A percentile compares a stretch with the other conserved stretches of the same genome.
Conservation (phyloP, 164 flowering plant genomes). For the Nelumbo lutea region DNA sequence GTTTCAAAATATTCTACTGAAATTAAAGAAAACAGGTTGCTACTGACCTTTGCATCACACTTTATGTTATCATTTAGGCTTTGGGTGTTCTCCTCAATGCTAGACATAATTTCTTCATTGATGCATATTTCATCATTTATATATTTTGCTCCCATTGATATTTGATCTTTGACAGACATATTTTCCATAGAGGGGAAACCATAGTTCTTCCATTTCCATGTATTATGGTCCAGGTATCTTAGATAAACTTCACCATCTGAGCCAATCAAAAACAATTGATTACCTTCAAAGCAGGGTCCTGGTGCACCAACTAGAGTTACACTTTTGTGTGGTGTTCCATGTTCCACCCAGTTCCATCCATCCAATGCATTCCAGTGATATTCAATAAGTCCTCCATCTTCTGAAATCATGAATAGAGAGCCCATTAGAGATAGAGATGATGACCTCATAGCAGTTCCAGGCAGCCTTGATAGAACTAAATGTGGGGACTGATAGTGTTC, state of each 20-base stretch:
- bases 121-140: conserved; percentile 17
- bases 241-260: conserved; percentile 81
- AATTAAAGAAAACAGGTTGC: background rate
- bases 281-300: conserved; percentile 65
- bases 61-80: conserved; percentile 16
- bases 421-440: conserved; percentile 45
- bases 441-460: conserved; percentile 64
- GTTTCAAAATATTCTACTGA: too few species aligned
- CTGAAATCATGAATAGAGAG: conserved; percentile 78
- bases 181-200: conserved; percentile 42
- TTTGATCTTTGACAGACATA: conserved; percentile 11
- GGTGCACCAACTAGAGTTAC: conserved; percentile 61
- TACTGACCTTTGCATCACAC: conserved; percentile 68
- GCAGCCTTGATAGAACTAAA: conserved; percentile 53
- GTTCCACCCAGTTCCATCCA: conserved; percentile 91
- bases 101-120: conserved; percentile 22
- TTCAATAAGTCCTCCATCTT: conserved; percentile 72
- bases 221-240: conserved; percentile 46
- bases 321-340: conserved; percentile 59
- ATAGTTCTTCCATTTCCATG: conserved; percentile 75
- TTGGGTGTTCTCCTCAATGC: conserved; percentile 21
- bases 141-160: background rate
- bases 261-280: conserved; percentile 63
- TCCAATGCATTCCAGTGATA: conserved; percentile 66
- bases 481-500: conserved; percentile 83